Conservation (phyloP, 495 filamentous ascomycete genomes). For the Evernia prunastri region DNA sequence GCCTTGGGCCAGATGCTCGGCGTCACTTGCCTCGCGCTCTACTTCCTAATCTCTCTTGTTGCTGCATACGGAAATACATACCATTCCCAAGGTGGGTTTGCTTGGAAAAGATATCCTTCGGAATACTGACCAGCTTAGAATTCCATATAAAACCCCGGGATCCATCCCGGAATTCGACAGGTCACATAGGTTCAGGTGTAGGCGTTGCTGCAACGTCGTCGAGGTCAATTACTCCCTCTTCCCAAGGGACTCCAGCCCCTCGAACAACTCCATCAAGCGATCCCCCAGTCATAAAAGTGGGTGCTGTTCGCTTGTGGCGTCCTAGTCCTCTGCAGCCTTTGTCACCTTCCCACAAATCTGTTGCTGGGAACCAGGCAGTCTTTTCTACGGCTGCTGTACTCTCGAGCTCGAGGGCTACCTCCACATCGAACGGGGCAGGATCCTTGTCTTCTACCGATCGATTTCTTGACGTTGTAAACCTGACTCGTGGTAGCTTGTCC, state of each 20-base stretch:
- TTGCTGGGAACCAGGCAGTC: neutral
- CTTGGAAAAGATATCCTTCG: neutral
- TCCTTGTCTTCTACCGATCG: neutral
- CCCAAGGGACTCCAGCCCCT: neutral
- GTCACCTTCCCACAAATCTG: neutral
- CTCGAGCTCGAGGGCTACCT: neutral
- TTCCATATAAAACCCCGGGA: neutral
- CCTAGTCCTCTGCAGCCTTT: neutral
- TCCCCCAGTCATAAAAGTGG: neutral
- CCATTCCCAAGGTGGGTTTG: neutral
- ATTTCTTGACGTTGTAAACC: neutral
- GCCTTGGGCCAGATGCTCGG: constrained; percentile 15
- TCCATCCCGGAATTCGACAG: neutral
- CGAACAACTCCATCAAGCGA: neutral
- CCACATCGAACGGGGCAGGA: neutral
- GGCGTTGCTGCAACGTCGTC: neutral
- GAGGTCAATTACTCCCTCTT: neutral
- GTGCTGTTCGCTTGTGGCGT: neutral
- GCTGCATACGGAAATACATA: neutral
- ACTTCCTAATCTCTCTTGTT: neutral
- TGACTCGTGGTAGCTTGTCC: neutral
- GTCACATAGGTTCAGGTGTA: neutral
- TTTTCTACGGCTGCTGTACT: neutral
- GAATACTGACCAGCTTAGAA: neutral
- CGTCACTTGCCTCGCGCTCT: constrained; percentile 1